Conservation (phyloP, 805 yeast species). For the Candida railenensis region DNA sequence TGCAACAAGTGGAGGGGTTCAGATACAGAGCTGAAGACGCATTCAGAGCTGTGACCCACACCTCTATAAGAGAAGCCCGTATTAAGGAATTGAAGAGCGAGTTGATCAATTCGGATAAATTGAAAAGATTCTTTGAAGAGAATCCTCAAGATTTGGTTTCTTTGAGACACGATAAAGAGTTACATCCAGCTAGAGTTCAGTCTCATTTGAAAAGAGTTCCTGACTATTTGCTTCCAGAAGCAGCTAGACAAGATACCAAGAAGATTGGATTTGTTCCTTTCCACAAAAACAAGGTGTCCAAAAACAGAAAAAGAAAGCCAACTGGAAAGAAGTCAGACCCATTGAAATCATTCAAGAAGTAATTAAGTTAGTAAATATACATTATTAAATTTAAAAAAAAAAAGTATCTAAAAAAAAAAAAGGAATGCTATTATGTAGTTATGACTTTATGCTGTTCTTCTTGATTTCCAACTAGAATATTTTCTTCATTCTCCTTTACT, state of each 20-base stretch:
- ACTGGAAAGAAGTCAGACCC: conserved; percentile 57
- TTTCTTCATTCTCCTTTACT: too few relatives aligned
- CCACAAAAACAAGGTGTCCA: conserved; percentile 49
- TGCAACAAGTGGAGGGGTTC: conserved; percentile 90
- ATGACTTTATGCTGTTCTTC: too few relatives aligned
- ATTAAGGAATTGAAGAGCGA: conserved; percentile 85
- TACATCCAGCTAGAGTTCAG: conserved; percentile 81
- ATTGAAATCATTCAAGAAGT: conserved; percentile 46
- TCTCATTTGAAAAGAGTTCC: conserved; percentile 90
- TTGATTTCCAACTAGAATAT: too few relatives aligned
- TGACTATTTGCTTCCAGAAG: conserved; percentile 81
- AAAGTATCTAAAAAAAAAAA: too few relatives aligned
- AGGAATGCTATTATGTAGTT: too few relatives aligned
- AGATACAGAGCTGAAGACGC: conserved; percentile 97
- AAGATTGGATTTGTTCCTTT: conserved; percentile 75
- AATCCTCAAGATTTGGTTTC: conserved; percentile 91
- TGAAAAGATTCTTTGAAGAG: conserved; percentile 93
- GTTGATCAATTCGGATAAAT: conserved; percentile 80
- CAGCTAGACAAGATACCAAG: conserved; percentile 55
- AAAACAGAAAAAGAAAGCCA: conserved; percentile 36
- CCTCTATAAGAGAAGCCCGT: conserved; percentile 90
- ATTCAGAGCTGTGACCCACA: conserved; percentile 88
- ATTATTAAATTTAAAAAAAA: too few relatives aligned
- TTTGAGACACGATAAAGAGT: conserved; percentile 87
- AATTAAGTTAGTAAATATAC: background rate